phyloP scores from a whole-genome alignment of 345 rosid genomes.

The Hibiscus tridactylites region DNA sequence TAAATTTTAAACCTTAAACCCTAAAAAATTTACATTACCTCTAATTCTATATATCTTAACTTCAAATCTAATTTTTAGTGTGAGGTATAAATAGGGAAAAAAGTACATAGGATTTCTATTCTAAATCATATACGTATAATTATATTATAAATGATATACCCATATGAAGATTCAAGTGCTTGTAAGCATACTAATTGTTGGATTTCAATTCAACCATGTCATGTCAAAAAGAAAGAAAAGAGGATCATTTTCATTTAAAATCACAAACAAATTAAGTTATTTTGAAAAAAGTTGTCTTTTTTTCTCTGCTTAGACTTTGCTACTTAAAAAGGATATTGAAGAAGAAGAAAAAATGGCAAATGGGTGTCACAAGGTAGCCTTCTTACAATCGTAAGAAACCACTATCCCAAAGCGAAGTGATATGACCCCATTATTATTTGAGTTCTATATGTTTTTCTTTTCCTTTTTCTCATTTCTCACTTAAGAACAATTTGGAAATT shows the following conservation, averaged over 20 bases:
- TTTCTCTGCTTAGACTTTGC: neutral
- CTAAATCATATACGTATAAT: too few species aligned
- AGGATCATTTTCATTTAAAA: neutral
- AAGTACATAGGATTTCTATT: too few species aligned
- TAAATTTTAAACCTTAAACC: too few species aligned
- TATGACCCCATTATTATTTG: slow-evolving; percentile 3
- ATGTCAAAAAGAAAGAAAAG: too few species aligned
- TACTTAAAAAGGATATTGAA: neutral
- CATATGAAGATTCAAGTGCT: too few species aligned
- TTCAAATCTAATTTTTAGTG: too few species aligned
- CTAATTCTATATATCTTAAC: too few species aligned
- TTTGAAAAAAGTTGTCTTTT: neutral
- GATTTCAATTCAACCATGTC: too few species aligned
- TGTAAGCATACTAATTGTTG: too few species aligned
- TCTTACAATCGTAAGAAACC: slow-evolving; percentile 11
- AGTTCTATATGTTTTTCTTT: neutral
- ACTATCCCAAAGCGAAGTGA: slow-evolving; percentile 8
- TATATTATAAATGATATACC: too few species aligned
- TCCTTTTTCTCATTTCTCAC: neutral
- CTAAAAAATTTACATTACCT: too few species aligned
- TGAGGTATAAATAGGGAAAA: too few species aligned
- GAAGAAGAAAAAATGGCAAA: neutral
- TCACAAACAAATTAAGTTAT: neutral
- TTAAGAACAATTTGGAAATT: slow-evolving; percentile 2
- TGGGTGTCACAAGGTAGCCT: slow-evolving; percentile 10